Percentiles rank a stretch among this genome's conserved stretches.
Conservation (phyloP, 225 moss, liverwort and hornwort species). For the Lunularia cruciata region DNA sequence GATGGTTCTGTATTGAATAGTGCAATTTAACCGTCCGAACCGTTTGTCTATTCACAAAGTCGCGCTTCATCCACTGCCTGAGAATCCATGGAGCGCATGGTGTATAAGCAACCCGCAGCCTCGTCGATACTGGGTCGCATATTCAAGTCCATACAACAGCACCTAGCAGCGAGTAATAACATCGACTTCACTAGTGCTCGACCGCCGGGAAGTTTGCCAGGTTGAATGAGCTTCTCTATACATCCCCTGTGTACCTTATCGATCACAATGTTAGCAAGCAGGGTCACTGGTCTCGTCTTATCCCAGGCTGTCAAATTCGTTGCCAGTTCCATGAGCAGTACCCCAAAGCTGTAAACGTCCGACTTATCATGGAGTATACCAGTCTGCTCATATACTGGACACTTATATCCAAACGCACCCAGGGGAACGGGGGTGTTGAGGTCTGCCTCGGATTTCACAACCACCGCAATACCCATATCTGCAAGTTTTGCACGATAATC, state of each 20-base stretch:
- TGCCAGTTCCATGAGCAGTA: slow-evolving; percentile 65
- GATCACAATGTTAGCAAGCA: slow-evolving; percentile 34
- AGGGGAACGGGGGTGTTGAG: slow-evolving; percentile 27
- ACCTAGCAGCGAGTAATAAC: slow-evolving; percentile 29
- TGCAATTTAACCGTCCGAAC: no score
- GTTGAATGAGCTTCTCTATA: slow-evolving; percentile 32
- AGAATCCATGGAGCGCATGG: neutral
- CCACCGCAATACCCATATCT: slow-evolving; percentile 73
- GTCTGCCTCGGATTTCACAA: slow-evolving; percentile 30
- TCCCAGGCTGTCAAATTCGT: slow-evolving; percentile 44
- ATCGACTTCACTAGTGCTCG: slow-evolving; percentile 33
- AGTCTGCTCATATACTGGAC: slow-evolving; percentile 44
- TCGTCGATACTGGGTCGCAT: slow-evolving; percentile 37
- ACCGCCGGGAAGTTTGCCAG: slow-evolving; percentile 30
- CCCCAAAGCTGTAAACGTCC: slow-evolving; percentile 83
- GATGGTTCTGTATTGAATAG: no score
- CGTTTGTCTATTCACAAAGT: no score
- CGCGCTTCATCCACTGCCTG: neutral
- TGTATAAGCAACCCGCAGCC: slow-evolving; percentile 26
- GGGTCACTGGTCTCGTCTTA: slow-evolving; percentile 19
- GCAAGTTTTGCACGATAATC: slow-evolving; percentile 72
- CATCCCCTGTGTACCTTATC: slow-evolving; percentile 28
- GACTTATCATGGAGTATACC: slow-evolving; percentile 52
- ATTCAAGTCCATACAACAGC: slow-evolving; percentile 29
- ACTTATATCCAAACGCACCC: slow-evolving; percentile 48